Conservation (phyloP, 805 yeast species). For the Spencermartinsiella europaea region DNA sequence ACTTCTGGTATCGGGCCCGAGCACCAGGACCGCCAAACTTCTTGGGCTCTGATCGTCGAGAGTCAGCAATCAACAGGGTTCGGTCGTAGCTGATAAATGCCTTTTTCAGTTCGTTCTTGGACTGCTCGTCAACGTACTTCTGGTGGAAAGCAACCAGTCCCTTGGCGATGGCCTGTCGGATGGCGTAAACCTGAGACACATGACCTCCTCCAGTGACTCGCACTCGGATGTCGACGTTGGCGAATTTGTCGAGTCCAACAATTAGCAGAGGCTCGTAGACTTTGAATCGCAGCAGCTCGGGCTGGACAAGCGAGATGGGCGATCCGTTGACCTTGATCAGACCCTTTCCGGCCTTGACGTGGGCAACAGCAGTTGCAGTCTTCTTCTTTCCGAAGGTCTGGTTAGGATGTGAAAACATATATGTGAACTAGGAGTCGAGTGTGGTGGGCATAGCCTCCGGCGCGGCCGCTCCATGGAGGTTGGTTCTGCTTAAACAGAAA, state of each 20-base stretch:
- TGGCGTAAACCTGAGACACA: constrained; percentile 99
- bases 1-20: constrained; percentile 99
- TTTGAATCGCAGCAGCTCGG: constrained; percentile 98
- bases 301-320: constrained; percentile 98
- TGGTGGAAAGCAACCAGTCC: constrained; percentile 99
- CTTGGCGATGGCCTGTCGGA: constrained; percentile 99
- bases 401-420: too few species aligned
- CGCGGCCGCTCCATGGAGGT: too few species aligned
- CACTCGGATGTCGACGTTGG: constrained; percentile 97
- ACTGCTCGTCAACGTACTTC: constrained; percentile 98
- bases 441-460: too few species aligned
- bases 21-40: constrained; percentile 99
- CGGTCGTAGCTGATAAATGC: constrained; percentile 97
- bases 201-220: constrained; percentile 99
- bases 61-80: constrained; percentile 98
- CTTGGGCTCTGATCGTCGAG: constrained; percentile 99
- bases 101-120: constrained; percentile 99
- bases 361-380: constrained; percentile 99
- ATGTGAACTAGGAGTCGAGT: background rate
- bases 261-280: constrained; percentile 98
- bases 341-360: constrained; percentile 99
- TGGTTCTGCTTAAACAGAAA: too few species aligned
- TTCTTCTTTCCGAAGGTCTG: constrained; percentile 99
- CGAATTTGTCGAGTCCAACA: constrained; percentile 98
- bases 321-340: constrained; percentile 98